Conservation (phyloP, 345 rosid species). For the Noccaea bulbosa region DNA sequence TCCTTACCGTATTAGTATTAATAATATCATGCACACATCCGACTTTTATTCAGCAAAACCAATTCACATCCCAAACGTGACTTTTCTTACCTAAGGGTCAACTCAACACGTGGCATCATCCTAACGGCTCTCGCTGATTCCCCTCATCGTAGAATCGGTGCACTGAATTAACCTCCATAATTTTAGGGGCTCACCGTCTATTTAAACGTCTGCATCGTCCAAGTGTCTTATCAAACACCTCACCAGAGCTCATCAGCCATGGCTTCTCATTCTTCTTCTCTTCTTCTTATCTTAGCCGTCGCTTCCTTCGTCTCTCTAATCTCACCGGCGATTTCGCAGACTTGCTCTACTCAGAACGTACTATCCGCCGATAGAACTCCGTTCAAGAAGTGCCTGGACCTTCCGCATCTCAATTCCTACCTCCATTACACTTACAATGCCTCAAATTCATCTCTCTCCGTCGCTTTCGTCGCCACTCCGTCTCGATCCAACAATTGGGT, state of each 20-base stretch:
- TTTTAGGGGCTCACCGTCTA: not conserved
- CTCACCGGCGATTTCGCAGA: conserved; percentile 53
- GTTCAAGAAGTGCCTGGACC: conserved; percentile 54
- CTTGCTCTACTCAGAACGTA: conserved; percentile 60
- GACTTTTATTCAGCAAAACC: conserved; percentile 15
- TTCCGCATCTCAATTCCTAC: conserved; percentile 54
- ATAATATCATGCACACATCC: too few relatives aligned
- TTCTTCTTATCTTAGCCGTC: conserved; percentile 19
- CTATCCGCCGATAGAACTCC: conserved; percentile 28
- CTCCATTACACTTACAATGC: conserved; percentile 77
- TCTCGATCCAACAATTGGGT: conserved; percentile 60
- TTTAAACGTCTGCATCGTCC: conserved; percentile 5
- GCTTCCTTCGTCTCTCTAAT: conserved; percentile 41
- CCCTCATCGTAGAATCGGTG: conserved; percentile 1
- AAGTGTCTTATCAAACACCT: conserved; percentile 10
- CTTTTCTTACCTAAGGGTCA: conserved; percentile 24
- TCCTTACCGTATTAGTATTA: not conserved
- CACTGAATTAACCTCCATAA: conserved; percentile 30
- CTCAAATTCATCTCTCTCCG: conserved; percentile 69
- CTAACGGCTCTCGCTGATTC: not conserved
- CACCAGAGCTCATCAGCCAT: not conserved
- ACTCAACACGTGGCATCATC: conserved; percentile 40
- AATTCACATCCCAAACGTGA: too few relatives aligned
- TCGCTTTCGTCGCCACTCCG: conserved; percentile 72
- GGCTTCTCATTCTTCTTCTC: conserved; percentile 18